phyloP scores from a whole-genome alignment of 176 grass and related monocot genomes.

The Eragrostis curvula region DNA sequence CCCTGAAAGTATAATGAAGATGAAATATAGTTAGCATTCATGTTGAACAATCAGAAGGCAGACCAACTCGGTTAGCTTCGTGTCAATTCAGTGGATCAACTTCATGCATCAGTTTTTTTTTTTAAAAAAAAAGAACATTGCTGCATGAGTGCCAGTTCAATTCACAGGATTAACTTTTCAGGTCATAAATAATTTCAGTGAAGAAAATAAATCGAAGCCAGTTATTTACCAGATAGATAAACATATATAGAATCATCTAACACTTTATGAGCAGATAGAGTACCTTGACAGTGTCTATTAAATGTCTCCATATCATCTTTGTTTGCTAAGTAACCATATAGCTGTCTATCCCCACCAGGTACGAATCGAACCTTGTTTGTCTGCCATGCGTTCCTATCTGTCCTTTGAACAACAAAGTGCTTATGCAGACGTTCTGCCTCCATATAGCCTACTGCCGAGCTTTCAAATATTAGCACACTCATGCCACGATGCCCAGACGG shows the following conservation, averaged over 20 bases:
- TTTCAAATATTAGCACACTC: constrained; percentile 87
- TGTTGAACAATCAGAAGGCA: constrained; percentile 3
- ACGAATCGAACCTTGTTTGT: constrained; percentile 38
- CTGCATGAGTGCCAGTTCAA: background rate
- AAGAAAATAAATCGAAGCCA: constrained; percentile 8
- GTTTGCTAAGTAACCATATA: constrained; percentile 81
- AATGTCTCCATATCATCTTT: constrained; percentile 87
- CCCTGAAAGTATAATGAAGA: constrained; percentile 48
- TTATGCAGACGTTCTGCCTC: constrained; percentile 80
- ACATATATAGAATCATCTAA: constrained; percentile 8
- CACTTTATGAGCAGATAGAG: background rate
- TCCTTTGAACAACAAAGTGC: constrained; percentile 74
- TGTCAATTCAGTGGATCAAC: background rate
- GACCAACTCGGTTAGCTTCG: background rate
- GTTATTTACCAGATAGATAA: constrained; percentile 25
- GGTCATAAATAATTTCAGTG: background rate
- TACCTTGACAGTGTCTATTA: constrained; percentile 79
- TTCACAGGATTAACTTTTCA: background rate
- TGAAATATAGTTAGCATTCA: constrained; percentile 17
- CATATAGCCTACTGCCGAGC: constrained; percentile 72
- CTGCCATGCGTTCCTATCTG: constrained; percentile 72
- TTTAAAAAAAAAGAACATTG: background rate
- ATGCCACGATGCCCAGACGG: constrained; percentile 87
- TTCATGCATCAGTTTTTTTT: background rate
- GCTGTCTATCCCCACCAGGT: constrained; percentile 76